phyloP scores from a whole-genome alignment of 306 rosid genomes.

The Alnus rubra region DNA sequence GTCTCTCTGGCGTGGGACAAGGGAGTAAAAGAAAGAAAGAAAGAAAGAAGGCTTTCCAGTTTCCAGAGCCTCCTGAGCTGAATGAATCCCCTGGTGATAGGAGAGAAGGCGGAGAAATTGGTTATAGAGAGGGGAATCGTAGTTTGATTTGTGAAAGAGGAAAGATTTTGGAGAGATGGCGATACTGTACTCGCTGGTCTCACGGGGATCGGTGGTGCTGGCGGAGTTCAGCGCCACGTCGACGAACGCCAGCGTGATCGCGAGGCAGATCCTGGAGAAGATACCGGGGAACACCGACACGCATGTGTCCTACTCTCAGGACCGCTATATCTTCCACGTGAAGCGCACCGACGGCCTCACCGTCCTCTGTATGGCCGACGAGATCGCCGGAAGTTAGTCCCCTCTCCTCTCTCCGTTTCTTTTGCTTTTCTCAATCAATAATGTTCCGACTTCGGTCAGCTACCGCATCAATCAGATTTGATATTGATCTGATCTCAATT shows the following conservation, averaged over 20 bases:
- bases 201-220: conserved; percentile 89
- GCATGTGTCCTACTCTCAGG: conserved; percentile 91
- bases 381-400: conserved; percentile 71
- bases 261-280: conserved; percentile 83
- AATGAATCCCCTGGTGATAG: not conserved
- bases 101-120: not conserved
- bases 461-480: not conserved
- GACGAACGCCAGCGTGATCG: conserved; percentile 82
- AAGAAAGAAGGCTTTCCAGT: not conserved
- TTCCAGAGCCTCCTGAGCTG: not conserved
- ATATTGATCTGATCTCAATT: not conserved
- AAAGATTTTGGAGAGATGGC: conserved; percentile 49
- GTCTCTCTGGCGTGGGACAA: not conserved
- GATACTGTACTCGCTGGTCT: conserved; percentile 76
- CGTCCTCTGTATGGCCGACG: conserved; percentile 98
- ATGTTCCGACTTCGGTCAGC: not conserved
- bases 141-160: not conserved
- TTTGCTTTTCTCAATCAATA: not conserved
- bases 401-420: not conserved
- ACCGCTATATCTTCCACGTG: conserved; percentile 85
- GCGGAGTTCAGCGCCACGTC: conserved; percentile 77
- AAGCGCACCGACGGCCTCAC: conserved; percentile 98
- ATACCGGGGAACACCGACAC: conserved; percentile 74
- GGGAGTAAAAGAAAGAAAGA: not conserved
- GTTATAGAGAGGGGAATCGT: not conserved